Conservation (phyloP, 139 green algal species). For the Micromonas commoda region DNA sequence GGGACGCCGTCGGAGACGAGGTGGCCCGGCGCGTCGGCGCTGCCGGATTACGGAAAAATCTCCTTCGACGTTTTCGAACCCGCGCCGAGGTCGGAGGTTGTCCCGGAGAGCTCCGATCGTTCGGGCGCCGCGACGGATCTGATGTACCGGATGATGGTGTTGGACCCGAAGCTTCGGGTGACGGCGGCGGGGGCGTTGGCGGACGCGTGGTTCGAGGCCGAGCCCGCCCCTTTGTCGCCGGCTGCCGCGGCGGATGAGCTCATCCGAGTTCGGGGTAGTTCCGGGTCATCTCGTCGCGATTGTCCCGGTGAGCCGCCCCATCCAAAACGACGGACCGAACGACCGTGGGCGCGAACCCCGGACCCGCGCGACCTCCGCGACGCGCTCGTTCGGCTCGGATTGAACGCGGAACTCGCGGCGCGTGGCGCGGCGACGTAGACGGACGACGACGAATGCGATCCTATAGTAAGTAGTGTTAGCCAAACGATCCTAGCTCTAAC, state of each 20-base stretch:
- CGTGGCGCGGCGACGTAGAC: too few species aligned
- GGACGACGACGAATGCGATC: not conserved
- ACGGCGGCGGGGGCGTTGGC: conserved; percentile 71
- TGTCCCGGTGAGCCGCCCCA: too few species aligned
- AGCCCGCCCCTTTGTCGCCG: conserved; percentile 68
- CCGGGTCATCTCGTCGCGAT: too few species aligned
- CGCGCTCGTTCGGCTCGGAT: not conserved
- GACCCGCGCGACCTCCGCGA: not conserved
- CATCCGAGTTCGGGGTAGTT: too few species aligned
- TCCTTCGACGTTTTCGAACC: conserved; percentile 88
- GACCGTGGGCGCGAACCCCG: conserved; percentile 81
- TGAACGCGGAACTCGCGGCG: not conserved
- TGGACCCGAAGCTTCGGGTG: conserved; percentile 82
- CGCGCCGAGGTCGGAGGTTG: conserved; percentile 77
- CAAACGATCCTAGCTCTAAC: too few species aligned
- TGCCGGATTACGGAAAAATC: conserved; percentile 92
- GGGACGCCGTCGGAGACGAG: conserved; percentile 74
- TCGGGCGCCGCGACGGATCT: conserved; percentile 63
- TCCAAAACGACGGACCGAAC: too few species aligned
- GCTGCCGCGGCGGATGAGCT: conserved; percentile 88
- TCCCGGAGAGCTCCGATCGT: conserved; percentile 68
- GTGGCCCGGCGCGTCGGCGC: conserved; percentile 62
- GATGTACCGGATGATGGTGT: conserved; percentile 68
- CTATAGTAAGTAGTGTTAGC: not conserved
- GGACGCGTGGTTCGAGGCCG: conserved; percentile 54